phyloP scores from a whole-genome alignment of 23 red algal genomes.

The Gracilaria caudata region DNA sequence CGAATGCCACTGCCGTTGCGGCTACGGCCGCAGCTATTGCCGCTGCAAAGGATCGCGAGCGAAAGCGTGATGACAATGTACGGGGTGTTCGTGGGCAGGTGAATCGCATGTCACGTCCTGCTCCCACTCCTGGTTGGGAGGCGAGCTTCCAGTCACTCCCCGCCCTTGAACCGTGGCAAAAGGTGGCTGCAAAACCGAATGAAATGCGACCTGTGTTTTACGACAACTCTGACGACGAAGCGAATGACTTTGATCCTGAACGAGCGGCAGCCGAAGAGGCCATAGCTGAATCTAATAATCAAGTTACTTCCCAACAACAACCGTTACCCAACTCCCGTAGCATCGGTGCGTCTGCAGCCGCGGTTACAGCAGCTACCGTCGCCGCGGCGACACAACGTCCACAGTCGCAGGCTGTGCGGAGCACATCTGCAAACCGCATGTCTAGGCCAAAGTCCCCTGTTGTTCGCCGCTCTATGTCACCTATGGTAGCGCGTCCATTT shows the following conservation, averaged over 20 bases:
- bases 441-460: constrained; percentile 32
- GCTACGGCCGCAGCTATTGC: constrained; percentile 68
- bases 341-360: background rate
- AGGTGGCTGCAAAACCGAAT: constrained; percentile 34
- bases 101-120: constrained; percentile 36
- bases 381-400: constrained; percentile 19
- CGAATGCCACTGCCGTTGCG: constrained; percentile 64
- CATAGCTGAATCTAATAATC: constrained; percentile 51
- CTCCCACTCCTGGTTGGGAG: constrained; percentile 37
- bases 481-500: constrained; percentile 37
- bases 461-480: constrained; percentile 68
- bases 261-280: constrained; percentile 67
- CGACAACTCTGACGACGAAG: constrained; percentile 72
- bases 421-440: constrained; percentile 32
- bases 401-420: constrained; percentile 27
- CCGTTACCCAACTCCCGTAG: background rate
- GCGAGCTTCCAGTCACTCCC: constrained; percentile 58
- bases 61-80: constrained; percentile 67
- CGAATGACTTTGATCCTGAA: constrained; percentile 64
- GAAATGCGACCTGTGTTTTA: constrained; percentile 55
- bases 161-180: constrained; percentile 25
- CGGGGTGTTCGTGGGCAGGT: constrained; percentile 23
- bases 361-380: background rate
- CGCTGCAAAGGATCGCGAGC: constrained; percentile 65
- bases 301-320: constrained; percentile 3